These are phyloP conservation scores for Crucihimalaya himalaica DNA, from an alignment of 345 rosid genomes.

Conservation along the genomic window DNA sequence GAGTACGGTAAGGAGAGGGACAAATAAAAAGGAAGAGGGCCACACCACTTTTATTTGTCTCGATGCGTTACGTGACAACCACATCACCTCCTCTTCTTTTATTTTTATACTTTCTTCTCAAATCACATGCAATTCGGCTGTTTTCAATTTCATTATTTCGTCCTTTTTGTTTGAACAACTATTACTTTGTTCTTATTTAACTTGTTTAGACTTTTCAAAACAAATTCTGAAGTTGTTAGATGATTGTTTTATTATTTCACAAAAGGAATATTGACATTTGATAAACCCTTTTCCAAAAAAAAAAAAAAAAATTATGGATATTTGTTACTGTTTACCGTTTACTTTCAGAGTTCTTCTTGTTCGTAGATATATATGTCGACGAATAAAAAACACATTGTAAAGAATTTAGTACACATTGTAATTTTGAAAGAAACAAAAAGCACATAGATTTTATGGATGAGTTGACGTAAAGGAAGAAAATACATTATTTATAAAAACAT, in stretches of 20 bases:
- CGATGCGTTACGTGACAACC: constrained; percentile 44
- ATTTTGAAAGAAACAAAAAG: background rate
- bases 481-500: background rate
- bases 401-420: background rate
- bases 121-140: constrained; percentile 30
- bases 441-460: background rate
- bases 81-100: constrained; percentile 28
- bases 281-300: no score
- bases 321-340: constrained; percentile 20
- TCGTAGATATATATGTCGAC: constrained; percentile 19
- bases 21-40: constrained; percentile 28
- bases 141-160: constrained; percentile 21
- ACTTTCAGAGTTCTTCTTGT: background rate
- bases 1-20: constrained; percentile 37
- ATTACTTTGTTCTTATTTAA: background rate
- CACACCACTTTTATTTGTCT: constrained; percentile 28
- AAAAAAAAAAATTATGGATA: no score
- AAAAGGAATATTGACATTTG: background rate
- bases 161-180: constrained; percentile 18
- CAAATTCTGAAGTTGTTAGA: background rate
- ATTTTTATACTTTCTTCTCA: background rate
- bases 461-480: constrained; percentile 12
- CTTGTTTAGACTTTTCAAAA: background rate
- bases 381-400: constrained; percentile 8
- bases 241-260: constrained; percentile 6